Evolutionary conservation across 148 eudicot species (phyloP), one percentile per base, ranked within the genome.

Genomic region (Cornus controversa): DNA sequence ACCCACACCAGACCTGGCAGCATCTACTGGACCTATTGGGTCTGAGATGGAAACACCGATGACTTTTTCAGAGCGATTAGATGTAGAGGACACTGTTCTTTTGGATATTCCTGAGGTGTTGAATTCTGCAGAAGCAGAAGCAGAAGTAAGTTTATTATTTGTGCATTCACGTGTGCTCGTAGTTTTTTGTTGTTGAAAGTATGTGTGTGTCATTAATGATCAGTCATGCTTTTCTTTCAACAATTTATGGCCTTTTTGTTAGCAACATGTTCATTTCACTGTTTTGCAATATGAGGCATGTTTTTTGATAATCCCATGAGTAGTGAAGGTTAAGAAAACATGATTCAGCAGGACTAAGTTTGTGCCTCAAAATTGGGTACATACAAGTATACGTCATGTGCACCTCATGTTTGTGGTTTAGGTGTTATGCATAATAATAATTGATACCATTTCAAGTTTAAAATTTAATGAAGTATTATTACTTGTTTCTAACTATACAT

Each of bases 91-190:
- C 50, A 74, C 87, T 78, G 87, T 80, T 67, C 81, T 89, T 75
- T 88, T 89, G 53, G 88, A 88, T 76, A 90, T 89, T 78, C 97
- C 90, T 6, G 94, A 88, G 80, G 75, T 76, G 67, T 72, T 71
- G 73, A 67, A 79, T 80, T 80, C 90, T 50, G 75, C 75, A 8
- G 89, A 71, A 75, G 67, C 75, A 8, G 89, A 71, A 75, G 67
- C 68, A 20, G 94, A 90, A 80, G 91, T 90, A 78, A 88, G 94
- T 80, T 67, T 70, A 2, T 74, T 53, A 26, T 1, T 45, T 79
- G 31, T 25, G 24, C 9, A 53, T 78, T 15, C 22, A 31, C 60
- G 40, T 47, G 60, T 29, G 28, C n/a, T 3, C 69, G 53, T 71
- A 34, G 36, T 26, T 36, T 27, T 36, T 71, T 22, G 34, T 10